Conservation (phyloP, 129 eudicot genomes). For the Tagetes erecta region DNA sequence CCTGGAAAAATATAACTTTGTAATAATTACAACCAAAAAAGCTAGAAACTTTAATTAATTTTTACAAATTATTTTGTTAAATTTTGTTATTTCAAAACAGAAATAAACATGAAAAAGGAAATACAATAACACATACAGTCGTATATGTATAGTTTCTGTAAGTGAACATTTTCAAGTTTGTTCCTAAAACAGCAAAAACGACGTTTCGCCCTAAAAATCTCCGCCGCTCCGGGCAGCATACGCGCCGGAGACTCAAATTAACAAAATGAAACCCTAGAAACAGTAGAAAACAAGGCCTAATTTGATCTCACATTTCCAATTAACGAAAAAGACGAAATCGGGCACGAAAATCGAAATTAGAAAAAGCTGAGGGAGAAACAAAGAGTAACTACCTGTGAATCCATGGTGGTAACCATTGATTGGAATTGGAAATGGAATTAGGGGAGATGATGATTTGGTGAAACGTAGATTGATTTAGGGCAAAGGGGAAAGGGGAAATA, state of each 20-base stretch:
- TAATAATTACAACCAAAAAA: too few relatives aligned
- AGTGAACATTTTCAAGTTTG: constrained; percentile 13
- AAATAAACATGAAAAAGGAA: constrained; percentile 6
- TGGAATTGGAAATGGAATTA: background rate
- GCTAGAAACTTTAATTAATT: too few relatives aligned
- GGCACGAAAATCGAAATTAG: constrained; percentile 14
- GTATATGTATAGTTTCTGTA: background rate
- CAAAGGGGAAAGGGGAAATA: constrained; percentile 22
- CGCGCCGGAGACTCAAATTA: background rate
- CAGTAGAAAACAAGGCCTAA: background rate
- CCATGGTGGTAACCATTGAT: constrained; percentile 36
- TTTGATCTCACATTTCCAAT: constrained; percentile 14
- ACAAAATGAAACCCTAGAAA: constrained; percentile 13
- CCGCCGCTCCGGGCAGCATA: constrained; percentile 8
- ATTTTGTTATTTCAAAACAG: background rate
- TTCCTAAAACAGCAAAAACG: constrained; percentile 16
- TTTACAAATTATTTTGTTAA: too few relatives aligned
- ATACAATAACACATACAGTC: background rate
- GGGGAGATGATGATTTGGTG: background rate
- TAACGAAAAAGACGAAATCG: background rate
- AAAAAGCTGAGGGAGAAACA: background rate
- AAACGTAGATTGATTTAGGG: constrained; percentile 22
- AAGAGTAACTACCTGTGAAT: constrained; percentile 37
- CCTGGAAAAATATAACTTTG: too few relatives aligned
- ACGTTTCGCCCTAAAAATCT: constrained; percentile 28